Conservation (phyloP, 192 early-diverging fungal species). For the Nowakowskiella sp. region DNA sequence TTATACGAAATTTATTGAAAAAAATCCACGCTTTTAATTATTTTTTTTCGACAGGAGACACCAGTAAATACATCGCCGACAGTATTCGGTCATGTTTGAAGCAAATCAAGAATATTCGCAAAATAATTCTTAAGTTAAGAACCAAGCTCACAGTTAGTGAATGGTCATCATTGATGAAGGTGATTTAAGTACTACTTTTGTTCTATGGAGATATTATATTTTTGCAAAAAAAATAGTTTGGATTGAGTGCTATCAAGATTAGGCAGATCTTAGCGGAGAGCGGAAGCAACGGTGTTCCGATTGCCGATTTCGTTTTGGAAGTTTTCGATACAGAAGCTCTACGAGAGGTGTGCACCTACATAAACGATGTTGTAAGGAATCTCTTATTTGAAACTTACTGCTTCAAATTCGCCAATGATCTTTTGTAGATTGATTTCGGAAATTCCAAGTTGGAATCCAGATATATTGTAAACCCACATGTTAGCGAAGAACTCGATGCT, state of each 20-base stretch:
- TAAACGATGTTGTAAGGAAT: slow-evolving; percentile 54
- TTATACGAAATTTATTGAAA: slow-evolving; percentile 2
- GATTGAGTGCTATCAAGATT: slow-evolving; percentile 49
- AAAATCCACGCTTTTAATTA: not conserved
- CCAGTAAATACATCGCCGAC: not conserved
- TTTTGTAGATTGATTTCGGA: slow-evolving; percentile 62
- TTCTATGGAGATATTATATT: not conserved
- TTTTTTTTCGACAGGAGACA: not conserved
- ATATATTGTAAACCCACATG: slow-evolving; percentile 48
- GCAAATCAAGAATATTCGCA: slow-evolving; percentile 41
- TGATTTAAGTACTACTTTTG: slow-evolving; percentile 9
- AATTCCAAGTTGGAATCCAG: slow-evolving; percentile 47
- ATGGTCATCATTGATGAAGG: slow-evolving; percentile 57
- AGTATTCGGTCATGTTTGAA: slow-evolving; percentile 1
- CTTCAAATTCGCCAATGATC: not conserved
- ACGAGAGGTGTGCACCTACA: slow-evolving; percentile 41
- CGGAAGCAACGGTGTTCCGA: not conserved
- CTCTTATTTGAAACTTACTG: not conserved
- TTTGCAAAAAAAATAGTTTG: slow-evolving; percentile 34
- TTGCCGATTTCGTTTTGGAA: not conserved
- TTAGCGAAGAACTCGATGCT: slow-evolving; percentile 57
- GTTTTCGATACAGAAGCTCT: slow-evolving; percentile 26
- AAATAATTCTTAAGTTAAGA: slow-evolving; percentile 32
- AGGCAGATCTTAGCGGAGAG: slow-evolving; percentile 13
- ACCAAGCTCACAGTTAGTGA: slow-evolving; percentile 39